phyloP scores from a whole-genome alignment of 495 filamentous ascomycete genomes.

The Penicillium pulvis region DNA sequence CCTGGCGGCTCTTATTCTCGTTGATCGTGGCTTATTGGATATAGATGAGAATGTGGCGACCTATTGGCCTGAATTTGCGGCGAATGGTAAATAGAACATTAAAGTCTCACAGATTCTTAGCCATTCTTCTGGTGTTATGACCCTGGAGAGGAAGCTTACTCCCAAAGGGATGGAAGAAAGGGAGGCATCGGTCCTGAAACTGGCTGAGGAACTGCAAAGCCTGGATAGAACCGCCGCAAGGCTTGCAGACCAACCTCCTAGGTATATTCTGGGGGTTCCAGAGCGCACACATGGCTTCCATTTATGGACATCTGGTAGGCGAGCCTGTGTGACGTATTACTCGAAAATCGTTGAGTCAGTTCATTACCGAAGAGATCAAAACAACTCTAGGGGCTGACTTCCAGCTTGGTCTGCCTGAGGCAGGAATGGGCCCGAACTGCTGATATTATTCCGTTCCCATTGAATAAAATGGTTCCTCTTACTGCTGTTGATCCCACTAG shows the following conservation, averaged over 20 bases:
- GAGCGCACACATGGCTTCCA: conserved; percentile 41
- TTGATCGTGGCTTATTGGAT: conserved; percentile 42
- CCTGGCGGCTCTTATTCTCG: conserved; percentile 38
- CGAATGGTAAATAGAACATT: conserved; percentile 40
- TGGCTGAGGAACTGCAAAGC: too few species aligned
- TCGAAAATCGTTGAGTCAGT: conserved; percentile 39
- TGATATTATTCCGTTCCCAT: conserved; percentile 22
- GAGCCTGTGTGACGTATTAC: conserved; percentile 41
- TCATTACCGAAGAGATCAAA: conserved; percentile 44
- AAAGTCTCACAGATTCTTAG: conserved; percentile 44
- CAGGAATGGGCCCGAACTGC: conserved; percentile 38
- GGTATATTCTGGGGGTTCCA: conserved; percentile 37
- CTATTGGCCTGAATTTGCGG: conserved; percentile 51
- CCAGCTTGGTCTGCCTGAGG: conserved; percentile 29
- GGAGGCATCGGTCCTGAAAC: too few species aligned
- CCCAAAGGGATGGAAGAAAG: conserved; percentile 34
- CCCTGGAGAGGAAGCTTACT: conserved; percentile 36
- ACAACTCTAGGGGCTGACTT: conserved; percentile 42
- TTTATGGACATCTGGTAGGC: conserved; percentile 41
- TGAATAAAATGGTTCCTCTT: conserved; percentile 1
- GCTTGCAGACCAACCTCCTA: conserved; percentile 44
- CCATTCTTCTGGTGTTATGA: conserved; percentile 39
- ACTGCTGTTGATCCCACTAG: conserved; percentile 16
- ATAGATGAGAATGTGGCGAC: conserved; percentile 36
- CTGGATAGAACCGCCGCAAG: conserved; percentile 25